These are phyloP conservation scores for Populus deltoides DNA, from an alignment of 345 rosid genomes.

Conservation along the genomic window DNA sequence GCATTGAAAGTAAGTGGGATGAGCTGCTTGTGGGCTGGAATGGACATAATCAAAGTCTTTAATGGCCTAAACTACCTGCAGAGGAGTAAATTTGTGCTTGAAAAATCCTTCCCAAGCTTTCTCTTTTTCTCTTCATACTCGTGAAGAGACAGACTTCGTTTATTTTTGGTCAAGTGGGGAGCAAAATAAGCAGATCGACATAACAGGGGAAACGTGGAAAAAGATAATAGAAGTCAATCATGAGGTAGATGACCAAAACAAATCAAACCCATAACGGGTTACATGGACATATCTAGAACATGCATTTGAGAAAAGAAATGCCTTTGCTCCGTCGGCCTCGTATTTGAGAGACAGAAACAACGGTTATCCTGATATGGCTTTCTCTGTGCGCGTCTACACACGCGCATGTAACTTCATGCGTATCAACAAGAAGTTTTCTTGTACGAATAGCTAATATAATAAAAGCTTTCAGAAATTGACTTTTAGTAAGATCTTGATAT, in stretches of 20 bases:
- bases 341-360: not conserved
- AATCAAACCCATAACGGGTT: not conserved
- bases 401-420: not conserved
- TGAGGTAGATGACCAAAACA: not conserved
- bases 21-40: not conserved
- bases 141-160: not conserved
- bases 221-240: not conserved
- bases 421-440: not conserved
- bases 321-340: not conserved
- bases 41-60: not conserved
- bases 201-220: not conserved
- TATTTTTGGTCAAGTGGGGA: not conserved
- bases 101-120: not conserved
- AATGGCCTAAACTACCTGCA: not conserved
- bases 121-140: not conserved
- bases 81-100: not conserved
- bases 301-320: not conserved
- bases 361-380: not conserved
- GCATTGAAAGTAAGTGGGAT: not conserved
- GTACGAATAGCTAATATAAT: not conserved
- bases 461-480: not conserved
- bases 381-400: too few relatives aligned
- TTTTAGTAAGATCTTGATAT: not conserved
- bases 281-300: not conserved
- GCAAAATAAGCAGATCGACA: not conserved